Percentiles rank a stretch among this genome's conserved stretches.
phyloP scores from a whole-genome alignment of 2,329 filamentous ascomycete species.

The Didymella keratinophila region DNA sequence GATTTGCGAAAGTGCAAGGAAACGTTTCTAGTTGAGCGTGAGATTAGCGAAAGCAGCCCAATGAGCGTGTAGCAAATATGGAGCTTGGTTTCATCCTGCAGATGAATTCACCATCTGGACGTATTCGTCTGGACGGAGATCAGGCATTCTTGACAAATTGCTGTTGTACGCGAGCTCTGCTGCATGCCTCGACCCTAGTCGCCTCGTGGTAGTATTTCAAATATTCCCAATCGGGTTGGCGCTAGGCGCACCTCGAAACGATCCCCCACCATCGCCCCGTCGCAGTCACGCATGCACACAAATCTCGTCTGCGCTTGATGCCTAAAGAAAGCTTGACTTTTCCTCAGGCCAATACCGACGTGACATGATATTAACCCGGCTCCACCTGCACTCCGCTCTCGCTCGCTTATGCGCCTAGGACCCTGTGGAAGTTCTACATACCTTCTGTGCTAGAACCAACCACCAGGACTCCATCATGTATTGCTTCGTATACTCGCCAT shows the following conservation, averaged over 20 bases:
- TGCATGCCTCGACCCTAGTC: slow-evolving; percentile 7
- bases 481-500: slow-evolving; percentile 2
- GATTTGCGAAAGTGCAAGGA: slow-evolving; percentile 3
- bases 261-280: slow-evolving; percentile 10
- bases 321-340: slow-evolving; percentile 12
- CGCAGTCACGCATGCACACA: slow-evolving; percentile 11
- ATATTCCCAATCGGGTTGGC: slow-evolving; percentile 29
- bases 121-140: slow-evolving; percentile 4
- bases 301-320: slow-evolving; percentile 20
- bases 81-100: slow-evolving; percentile 11
- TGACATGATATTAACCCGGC: neutral
- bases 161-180: slow-evolving; percentile 12
- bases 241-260: slow-evolving; percentile 32
- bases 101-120: slow-evolving; percentile 3
- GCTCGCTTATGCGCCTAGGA: slow-evolving; percentile 4
- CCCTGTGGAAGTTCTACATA: neutral
- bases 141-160: slow-evolving; percentile 32
- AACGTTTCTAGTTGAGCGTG: slow-evolving; percentile 3
- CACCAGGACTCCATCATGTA: slow-evolving; percentile 4
- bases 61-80: slow-evolving; percentile 13
- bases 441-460: neutral
- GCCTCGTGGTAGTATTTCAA: slow-evolving; percentile 40
- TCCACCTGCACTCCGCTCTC: slow-evolving; percentile 1
- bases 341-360: slow-evolving; percentile 4
- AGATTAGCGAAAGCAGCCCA: slow-evolving; percentile 15